Evolutionary conservation across 169 alveolate genomes (phyloP).

Genomic region (Plasmodium gallinaceum): DNA sequence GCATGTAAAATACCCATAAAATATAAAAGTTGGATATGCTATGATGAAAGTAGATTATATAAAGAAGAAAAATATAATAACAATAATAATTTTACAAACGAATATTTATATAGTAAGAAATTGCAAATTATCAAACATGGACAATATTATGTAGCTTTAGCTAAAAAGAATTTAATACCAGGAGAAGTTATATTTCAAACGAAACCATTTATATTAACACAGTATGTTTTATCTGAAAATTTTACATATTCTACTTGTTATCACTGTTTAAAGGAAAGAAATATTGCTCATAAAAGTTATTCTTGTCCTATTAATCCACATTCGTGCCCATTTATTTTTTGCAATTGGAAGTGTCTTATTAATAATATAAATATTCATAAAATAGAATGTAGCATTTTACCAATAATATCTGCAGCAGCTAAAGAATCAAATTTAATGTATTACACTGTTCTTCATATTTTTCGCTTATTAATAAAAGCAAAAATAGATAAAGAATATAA

Average conservation of each 20-base stretch:
- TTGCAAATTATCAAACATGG: slow-evolving; percentile 31
- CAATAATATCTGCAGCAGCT: slow-evolving; percentile 82
- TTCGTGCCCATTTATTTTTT: slow-evolving; percentile 89
- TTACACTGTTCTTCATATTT: slow-evolving; percentile 79
- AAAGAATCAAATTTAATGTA: slow-evolving; percentile 78
- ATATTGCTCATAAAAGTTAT: slow-evolving; percentile 75
- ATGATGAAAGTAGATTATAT: slow-evolving; percentile 13
- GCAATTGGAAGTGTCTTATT: slow-evolving; percentile 91
- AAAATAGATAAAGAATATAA: slow-evolving; percentile 77
- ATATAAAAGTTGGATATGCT: slow-evolving; percentile 30
- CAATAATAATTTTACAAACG: not conserved
- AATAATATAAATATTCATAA: slow-evolving; percentile 87
- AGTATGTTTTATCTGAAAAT: slow-evolving; percentile 19
- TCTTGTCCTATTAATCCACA: slow-evolving; percentile 91
- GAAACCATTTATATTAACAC: slow-evolving; percentile 43
- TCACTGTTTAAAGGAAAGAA: slow-evolving; percentile 90
- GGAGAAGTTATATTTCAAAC: slow-evolving; percentile 49
- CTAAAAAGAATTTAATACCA: slow-evolving; percentile 39
- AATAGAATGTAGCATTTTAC: slow-evolving; percentile 88
- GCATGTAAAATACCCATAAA: slow-evolving; percentile 22
- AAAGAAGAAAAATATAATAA: not conserved
- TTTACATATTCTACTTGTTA: slow-evolving; percentile 83
- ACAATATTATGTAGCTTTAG: slow-evolving; percentile 16
- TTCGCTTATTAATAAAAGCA: slow-evolving; percentile 79
- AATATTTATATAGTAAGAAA: not conserved